Percentiles rank a stretch among this genome's conserved stretches.
Evolutionary conservation across 1,284 basidiomycete species (phyloP).

Genomic region (Xerocomus nothofagi): DNA sequence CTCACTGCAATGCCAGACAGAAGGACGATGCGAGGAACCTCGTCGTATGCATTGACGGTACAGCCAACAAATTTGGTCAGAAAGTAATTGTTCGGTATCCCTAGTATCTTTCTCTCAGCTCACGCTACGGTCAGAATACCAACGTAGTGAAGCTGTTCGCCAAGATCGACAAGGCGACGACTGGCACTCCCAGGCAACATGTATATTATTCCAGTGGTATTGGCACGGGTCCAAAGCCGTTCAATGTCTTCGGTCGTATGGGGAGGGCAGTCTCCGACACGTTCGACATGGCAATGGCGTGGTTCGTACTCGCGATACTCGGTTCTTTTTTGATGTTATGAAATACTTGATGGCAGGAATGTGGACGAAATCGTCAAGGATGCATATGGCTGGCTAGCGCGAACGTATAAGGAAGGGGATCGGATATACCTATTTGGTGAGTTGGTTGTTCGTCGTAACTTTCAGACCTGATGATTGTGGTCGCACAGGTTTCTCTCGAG

Average conservation of each 20-base stretch:
- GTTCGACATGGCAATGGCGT: slow-evolving; percentile 30
- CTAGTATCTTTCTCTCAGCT: background rate
- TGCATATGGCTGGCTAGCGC: slow-evolving; percentile 44
- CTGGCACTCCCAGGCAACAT: slow-evolving; percentile 21
- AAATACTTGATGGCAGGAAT: slow-evolving; percentile 13
- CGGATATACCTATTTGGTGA: slow-evolving; percentile 45
- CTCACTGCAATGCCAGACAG: slow-evolving; percentile 12
- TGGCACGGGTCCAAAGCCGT: slow-evolving; percentile 34
- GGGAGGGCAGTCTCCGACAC: slow-evolving; percentile 18
- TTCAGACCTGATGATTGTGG: background rate
- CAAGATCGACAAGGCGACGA: slow-evolving; percentile 24
- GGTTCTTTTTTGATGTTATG: background rate
- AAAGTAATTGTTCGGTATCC: slow-evolving; percentile 16
- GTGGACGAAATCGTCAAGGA: slow-evolving; percentile 32
- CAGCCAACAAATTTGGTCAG: slow-evolving; percentile 30
- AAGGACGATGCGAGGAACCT: slow-evolving; percentile 24
- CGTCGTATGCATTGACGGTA: slow-evolving; percentile 33
- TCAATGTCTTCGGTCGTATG: slow-evolving; percentile 21
- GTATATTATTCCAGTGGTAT: slow-evolving; percentile 42
- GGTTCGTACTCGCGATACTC: slow-evolving; percentile 14
- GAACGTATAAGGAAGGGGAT: slow-evolving; percentile 39
- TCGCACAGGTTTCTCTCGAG: slow-evolving; percentile 47
- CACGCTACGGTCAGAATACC: slow-evolving; percentile 31
- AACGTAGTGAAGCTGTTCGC: slow-evolving; percentile 38
- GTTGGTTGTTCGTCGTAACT: background rate